Evolutionary conservation across 192 early-diverging fungal genomes (phyloP), one percentile per base, ranked within the genome.

Genomic region (Backusella circina): DNA sequence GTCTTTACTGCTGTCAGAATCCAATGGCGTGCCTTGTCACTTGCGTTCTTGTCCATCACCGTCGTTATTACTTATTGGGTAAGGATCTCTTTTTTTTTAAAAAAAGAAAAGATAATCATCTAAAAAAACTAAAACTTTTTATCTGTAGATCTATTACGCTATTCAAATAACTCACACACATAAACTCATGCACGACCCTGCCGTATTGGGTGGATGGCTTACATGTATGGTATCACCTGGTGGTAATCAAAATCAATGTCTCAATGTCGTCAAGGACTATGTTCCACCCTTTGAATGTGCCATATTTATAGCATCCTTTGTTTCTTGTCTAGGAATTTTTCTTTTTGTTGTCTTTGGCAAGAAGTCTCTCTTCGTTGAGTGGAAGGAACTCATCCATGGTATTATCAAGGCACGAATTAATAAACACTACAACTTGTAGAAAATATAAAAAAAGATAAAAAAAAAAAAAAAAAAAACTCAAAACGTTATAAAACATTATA

Each of bases 21-120:
- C 23, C 86, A 88, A 68, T 88, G 86, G 86, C 83, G 86, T 26
- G 86, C 85, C 4, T 77, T 86, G 10, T 38, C 86, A 64, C 73
- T 88, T 50, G 85, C 85, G 0, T 28, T 86, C n/a, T 70, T 72
- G 36, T 67, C 84, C 2, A 66, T 83, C 4, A 21, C 75, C 12
- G 72, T 76, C 12, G 83, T 85, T 26, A 75, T 82, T 9, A 85
- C 86, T 70, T 88, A 88, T 70, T 86, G 85, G 86, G 79, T 80
- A 70, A 65, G n/a, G 16, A 7, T 28, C 7, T 69, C 32, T 4
- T 38, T 32, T 67, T 71, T 33, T 37, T 16, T 32, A 35, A 8
- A 3, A 21, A 10, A 68, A 23, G 5, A 3, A 21, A 10, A 68
- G 13, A 67, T 67, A 32, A 68, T 36, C 1, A 13, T 67, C n/a